Evolutionary conservation across 352 stramenopile species (phyloP), one percentile per base, ranked within the genome.

Genomic region (Ophiocytium majus): DNA sequence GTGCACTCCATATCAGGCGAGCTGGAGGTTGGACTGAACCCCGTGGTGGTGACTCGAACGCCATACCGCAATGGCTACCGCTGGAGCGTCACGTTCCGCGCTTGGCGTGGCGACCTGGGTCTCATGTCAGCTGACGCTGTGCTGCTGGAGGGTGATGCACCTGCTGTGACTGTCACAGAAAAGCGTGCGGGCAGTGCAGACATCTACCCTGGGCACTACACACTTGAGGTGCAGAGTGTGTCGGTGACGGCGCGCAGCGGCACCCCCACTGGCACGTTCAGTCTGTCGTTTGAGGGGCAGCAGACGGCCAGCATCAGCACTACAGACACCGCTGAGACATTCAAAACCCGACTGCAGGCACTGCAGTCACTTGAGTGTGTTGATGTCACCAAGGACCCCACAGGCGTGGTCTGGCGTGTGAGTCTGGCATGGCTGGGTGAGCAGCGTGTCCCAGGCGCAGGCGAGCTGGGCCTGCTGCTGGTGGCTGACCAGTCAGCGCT

Each of bases 141-240:
- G 10, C 89, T 94, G 81, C 88, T 98, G 0, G 89, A 93, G 0
- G 95, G 96, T 0, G 94, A 96, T 76, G 96, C 95, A 36, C 93
- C 94, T 64, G 90, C 88, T 33, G 91, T 98, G 17, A 83, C 63
- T 1, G 94, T 98, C 5, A 86, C 83, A 14, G 94, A 98, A 87
- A 80, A 96, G 19, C 89, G 90, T 0, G 81, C 89, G n/a, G 95
- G 95, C 0, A 92, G 90, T 49, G 91, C 91, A 49, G 94, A 98
- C 86, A 91, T 98, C 34, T 93, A 94, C 57, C 95, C 95, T 10
- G 94, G 93, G 5, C 90, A 95, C 76, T 98, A 97, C 90, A 98
- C 95, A 0, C 93, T 95, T 83, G 96, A 98, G 89, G 92, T 97
- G 32, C 95, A 98, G 90, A 95, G 95, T 33, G 91, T 98, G 49